These are phyloP conservation scores for Rubroboletus pulcherrimus DNA, from an alignment of 768 basidiomycete genomes.

Conservation along the genomic window DNA sequence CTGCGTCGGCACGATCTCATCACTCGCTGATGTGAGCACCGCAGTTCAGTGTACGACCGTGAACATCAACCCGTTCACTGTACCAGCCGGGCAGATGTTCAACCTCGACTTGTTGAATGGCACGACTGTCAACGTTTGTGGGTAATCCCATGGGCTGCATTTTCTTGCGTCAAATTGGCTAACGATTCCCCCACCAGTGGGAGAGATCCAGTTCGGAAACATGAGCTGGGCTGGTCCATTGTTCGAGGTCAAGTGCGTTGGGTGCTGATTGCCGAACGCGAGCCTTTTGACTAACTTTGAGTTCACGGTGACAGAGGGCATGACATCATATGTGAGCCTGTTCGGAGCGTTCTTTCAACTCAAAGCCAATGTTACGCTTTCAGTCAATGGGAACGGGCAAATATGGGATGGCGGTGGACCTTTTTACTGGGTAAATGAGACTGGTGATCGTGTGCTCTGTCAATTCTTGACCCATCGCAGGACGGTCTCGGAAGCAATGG, in stretches of 20 bases:
- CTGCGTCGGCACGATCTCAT: conserved; percentile 51
- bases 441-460: not conserved
- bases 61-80: conserved; percentile 53
- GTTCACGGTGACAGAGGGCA: conserved; percentile 35
- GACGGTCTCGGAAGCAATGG: conserved; percentile 21
- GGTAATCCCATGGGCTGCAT: conserved; percentile 17
- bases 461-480: conserved; percentile 5
- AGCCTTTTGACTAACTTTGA: not conserved
- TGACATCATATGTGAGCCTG: conserved; percentile 42
- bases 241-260: conserved; percentile 45
- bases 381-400: conserved; percentile 39
- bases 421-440: conserved; percentile 37
- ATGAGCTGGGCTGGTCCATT: conserved; percentile 51
- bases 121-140: conserved; percentile 56
- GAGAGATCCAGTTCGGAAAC: conserved; percentile 55
- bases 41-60: conserved; percentile 57
- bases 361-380: not conserved
- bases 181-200: conserved; percentile 33
- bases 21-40: conserved; percentile 43
- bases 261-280: not conserved
- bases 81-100: conserved; percentile 50
- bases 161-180: not conserved
- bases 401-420: conserved; percentile 41
- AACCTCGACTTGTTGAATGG: conserved; percentile 42
- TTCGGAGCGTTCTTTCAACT: not conserved